phyloP scores from a whole-genome alignment of 2,329 filamentous ascomycete species.

The Penicillium sp. region DNA sequence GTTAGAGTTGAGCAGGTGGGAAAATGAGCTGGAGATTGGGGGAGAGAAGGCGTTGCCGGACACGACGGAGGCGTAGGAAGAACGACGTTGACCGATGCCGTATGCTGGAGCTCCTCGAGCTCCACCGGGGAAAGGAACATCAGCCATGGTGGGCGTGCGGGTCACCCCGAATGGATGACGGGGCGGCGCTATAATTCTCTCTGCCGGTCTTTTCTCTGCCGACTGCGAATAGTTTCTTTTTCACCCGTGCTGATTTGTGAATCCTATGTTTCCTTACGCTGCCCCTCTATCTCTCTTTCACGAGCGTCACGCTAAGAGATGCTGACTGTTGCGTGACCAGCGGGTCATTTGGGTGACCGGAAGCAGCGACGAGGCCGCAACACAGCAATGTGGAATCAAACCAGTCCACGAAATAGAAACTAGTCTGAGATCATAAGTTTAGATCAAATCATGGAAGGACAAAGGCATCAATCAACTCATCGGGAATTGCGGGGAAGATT shows the following conservation, averaged over 20 bases:
- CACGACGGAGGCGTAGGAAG: slow-evolving; percentile 64
- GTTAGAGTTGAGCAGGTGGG: slow-evolving; percentile 55
- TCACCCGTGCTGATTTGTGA: not conserved
- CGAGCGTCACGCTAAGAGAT: not conserved
- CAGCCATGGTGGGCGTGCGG: slow-evolving; percentile 43
- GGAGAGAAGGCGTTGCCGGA: slow-evolving; percentile 50
- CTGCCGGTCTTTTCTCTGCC: not conserved
- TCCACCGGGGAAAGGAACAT: slow-evolving; percentile 46
- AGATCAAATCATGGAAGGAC: not conserved
- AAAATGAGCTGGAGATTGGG: slow-evolving; percentile 49
- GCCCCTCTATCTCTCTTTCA: not conserved
- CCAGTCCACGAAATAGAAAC: not conserved
- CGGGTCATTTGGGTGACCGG: slow-evolving; percentile 23
- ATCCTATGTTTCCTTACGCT: not conserved
- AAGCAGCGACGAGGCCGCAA: slow-evolving; percentile 15
- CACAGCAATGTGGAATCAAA: not conserved
- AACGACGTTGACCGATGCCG: slow-evolving; percentile 51
- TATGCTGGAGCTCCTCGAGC: slow-evolving; percentile 35
- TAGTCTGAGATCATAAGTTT: not conserved
- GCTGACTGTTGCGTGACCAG: slow-evolving; percentile 22
- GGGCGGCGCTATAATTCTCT: slow-evolving; percentile 1
- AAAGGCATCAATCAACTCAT: not conserved
- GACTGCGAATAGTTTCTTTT: not conserved
- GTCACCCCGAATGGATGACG: slow-evolving; percentile 13
- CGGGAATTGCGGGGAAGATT: slow-evolving; percentile 11